Base-by-base conservation (phyloP, 768 basidiomycete genomes). In the Leucosporidium scottii region DNA sequence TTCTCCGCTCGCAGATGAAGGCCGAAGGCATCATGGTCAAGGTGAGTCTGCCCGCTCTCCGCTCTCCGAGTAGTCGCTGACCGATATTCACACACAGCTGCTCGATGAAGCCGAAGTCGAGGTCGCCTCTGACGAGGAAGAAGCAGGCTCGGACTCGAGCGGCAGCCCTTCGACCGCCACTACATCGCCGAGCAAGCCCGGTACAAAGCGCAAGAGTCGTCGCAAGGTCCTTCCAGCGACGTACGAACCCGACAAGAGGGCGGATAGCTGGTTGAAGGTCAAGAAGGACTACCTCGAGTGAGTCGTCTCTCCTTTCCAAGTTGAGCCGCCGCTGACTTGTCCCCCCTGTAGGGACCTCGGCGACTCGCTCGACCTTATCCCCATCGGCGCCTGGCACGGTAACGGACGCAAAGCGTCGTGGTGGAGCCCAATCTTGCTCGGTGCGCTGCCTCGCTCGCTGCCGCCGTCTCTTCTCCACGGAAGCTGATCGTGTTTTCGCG, bases 11-110 rank as follows among this genome's bases (percentile, higher is more conserved):
- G 10, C 36, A 85, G 75, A 86, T 86, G 75, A 85, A 85, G 63
- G 89, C 87, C 64, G 93, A 96, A 78, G 93, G 93, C n/a, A 80
- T 94, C 69, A 93, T 96, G 92, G 83, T 94, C 75, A 96, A 96
- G 79, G 88, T 71, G 34, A 15, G 60, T 27, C 17, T 18, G 3
- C 27, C 48, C 31, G 21, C 30, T 57, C 30, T 21, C 20, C 36
- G 3, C 25, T 17, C 30, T 20, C 28, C 4, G 10, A 28, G 60
- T 72, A 51, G 58, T 56, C n/a, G 66, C 68, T n/a, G 61, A 69
- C 39, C n/a, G 50, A 18, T 59, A 64, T 62, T 49, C 69, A 36
- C 64, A 30, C 64, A 27, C 67, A 89, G 87, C 80, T 93, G 18
- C 80, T 92, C 23, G 89, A 91, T 73, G 82, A 81, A 67, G 82